A percentile compares a stretch with the other conserved stretches of the same genome.
phyloP scores from a whole-genome alignment of 805 yeast genomes.

The Suhomyces tanzawaensis region DNA sequence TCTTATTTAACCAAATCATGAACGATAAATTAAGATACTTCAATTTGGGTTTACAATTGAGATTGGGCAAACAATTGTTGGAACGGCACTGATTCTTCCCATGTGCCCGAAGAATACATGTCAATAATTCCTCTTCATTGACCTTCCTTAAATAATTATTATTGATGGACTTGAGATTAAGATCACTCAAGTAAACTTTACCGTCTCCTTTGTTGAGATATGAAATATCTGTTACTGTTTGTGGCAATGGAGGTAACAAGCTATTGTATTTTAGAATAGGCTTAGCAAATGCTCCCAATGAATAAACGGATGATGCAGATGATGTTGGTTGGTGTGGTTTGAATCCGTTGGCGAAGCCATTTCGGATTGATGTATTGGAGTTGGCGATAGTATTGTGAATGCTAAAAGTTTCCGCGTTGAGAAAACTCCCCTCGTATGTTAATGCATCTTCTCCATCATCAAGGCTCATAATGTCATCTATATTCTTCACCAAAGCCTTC shows the following conservation, averaged over 20 bases:
- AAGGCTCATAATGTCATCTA: conserved; percentile 22
- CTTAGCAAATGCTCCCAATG: conserved; percentile 22
- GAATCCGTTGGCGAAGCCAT: background rate
- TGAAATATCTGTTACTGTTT: conserved; percentile 24
- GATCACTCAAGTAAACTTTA: conserved; percentile 37
- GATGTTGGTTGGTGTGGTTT: conserved; percentile 4
- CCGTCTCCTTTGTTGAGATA: conserved; percentile 26
- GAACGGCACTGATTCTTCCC: conserved; percentile 9
- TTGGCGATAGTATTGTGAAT: background rate
- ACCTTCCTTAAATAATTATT: conserved; percentile 26
- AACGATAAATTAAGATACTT: conserved; percentile 41
- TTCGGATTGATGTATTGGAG: conserved; percentile 1
- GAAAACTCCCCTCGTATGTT: conserved; percentile 2
- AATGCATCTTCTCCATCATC: conserved; percentile 5
- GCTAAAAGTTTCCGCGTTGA: conserved; percentile 2
- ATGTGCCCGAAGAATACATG: conserved; percentile 26
- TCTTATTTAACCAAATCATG: conserved; percentile 48
- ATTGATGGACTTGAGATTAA: conserved; percentile 40
- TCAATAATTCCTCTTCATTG: conserved; percentile 33
- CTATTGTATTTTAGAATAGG: conserved; percentile 37
- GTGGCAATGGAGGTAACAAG: conserved; percentile 36
- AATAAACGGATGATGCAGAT: conserved; percentile 26
- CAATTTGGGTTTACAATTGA: conserved; percentile 16
- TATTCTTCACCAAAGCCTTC: conserved; percentile 23
- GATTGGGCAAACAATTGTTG: background rate